Evolutionary conservation across 2,329 filamentous ascomycete species (phyloP), one percentile per base, ranked within the genome.

Genomic region (Penicillium rolfsii): DNA sequence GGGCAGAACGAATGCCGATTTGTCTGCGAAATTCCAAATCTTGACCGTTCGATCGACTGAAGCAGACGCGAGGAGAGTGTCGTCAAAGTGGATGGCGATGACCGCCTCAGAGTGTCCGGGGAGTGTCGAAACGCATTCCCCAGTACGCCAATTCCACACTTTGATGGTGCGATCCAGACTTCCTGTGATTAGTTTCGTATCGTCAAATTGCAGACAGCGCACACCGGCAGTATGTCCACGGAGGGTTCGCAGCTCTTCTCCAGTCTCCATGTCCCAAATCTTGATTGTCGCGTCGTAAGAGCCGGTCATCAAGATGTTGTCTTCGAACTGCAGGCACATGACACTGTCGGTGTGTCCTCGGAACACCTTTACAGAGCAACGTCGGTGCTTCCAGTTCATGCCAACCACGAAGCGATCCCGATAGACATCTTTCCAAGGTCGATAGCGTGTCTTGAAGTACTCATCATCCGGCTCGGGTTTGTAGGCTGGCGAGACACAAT

Each of bases 401-500:
- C 95, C 94, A 52, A 99, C 93, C 75, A 94, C 95, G 83, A 94
- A 98, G 16, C 91, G 87, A 75, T 97, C 94, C 65, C 92, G 91
- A 80, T 99, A 99, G 1, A 99, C 91, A 63, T 96, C 93, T 77
- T 99, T 99, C 95, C 95, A 99, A 0, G 90, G 93, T 33, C 92
- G 79, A 63, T 79, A 79, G 24, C 78, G 76, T 14, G 80, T 81
- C 61, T 81, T 81, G 68, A 84, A 83, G 65, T 82, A 83, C 11
- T 80, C 78, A 22, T 80, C 79, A 33, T 79, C 70, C 14, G 71
- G 69, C 36, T 78, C 77, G 1, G 73, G 59, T 11, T 52, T 57
- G 38, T 71, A 59, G 1, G 62, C 66, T 11, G 70, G 55, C 6
- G 72, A 71, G 2, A 69, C 61, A 55, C 73, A 74, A 35, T 75